A percentile compares a stretch with the other conserved stretches of the same genome.
Conservation (phyloP, 257 asterid genomes). For the Schizonepeta tenuifolia region DNA sequence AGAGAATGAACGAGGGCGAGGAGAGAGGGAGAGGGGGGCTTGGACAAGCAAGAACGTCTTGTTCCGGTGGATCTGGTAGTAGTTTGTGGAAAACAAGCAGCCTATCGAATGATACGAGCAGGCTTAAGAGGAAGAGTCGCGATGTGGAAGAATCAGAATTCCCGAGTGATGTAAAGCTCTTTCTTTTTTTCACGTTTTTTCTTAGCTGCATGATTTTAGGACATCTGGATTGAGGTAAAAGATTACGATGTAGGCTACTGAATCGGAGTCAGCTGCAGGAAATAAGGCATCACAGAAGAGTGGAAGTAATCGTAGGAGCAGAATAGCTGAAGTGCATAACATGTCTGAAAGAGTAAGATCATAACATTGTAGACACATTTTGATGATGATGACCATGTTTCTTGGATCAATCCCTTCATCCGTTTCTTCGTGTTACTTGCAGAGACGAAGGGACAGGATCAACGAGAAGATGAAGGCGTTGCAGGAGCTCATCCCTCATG, state of each 20-base stretch:
- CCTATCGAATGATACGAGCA: slow-evolving; percentile 42
- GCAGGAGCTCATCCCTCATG: slow-evolving; percentile 88
- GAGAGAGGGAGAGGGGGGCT: slow-evolving; percentile 42
- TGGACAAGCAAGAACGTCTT: slow-evolving; percentile 53
- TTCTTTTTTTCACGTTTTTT: background rate
- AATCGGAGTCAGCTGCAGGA: slow-evolving; percentile 60
- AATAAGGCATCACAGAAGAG: slow-evolving; percentile 57
- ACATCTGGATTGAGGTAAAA: background rate
- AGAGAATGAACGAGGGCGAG: slow-evolving; percentile 40
- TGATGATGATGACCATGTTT: background rate
- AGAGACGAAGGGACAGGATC: slow-evolving; percentile 86
- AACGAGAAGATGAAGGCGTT: slow-evolving; percentile 89
- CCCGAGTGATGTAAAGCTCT: slow-evolving; percentile 65
- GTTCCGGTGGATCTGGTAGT: slow-evolving; percentile 72
- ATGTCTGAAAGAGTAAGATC: slow-evolving; percentile 79
- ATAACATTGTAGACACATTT: background rate
- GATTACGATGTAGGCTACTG: slow-evolving; percentile 57
- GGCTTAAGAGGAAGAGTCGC: slow-evolving; percentile 65
- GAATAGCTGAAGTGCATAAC: slow-evolving; percentile 90
- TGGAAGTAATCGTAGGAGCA: slow-evolving; percentile 64
- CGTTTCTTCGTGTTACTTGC: slow-evolving; percentile 11
- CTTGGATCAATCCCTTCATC: background rate
- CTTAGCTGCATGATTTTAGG: background rate
- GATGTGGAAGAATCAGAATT: slow-evolving; percentile 68
- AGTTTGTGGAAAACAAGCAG: slow-evolving; percentile 60